Conservation (phyloP, 2,329 filamentous ascomycete species). For the Berkeleyomyces rouxiae region DNA sequence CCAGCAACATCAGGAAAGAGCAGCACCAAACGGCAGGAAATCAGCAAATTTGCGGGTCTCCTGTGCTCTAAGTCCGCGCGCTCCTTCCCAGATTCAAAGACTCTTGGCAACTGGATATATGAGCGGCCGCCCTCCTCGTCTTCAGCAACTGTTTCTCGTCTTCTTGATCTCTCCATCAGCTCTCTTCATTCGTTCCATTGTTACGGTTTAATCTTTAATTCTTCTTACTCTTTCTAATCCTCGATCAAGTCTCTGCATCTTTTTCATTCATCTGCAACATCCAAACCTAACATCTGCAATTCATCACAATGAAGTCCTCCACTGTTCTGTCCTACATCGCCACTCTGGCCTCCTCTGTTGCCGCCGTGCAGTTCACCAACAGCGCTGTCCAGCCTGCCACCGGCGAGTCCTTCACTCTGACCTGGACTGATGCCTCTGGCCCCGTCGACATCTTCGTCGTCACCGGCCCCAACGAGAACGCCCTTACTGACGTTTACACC, state of each 20-base stretch:
- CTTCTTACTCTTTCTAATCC: neutral
- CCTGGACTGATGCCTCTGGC: constrained; percentile 31
- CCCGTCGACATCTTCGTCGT: constrained; percentile 37
- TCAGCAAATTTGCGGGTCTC: neutral
- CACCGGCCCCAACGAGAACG: constrained; percentile 29
- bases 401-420: constrained; percentile 33
- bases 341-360: constrained; percentile 35
- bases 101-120: neutral
- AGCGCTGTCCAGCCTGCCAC: constrained; percentile 37
- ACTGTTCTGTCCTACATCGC: constrained; percentile 32
- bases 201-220: constrained; percentile 2
- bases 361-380: constrained; percentile 18
- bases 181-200: neutral
- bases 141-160: neutral
- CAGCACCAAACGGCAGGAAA: neutral
- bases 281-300: constrained; percentile 2
- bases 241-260: neutral
- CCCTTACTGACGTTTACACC: constrained; percentile 26
- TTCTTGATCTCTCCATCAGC: neutral
- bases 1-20: neutral
- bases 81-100: neutral
- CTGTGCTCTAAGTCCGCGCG: neutral
- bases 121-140: neutral
- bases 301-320: constrained; percentile 37
- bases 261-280: neutral